Base-by-base conservation (phyloP, 2,329 filamentous ascomycete species). In the Pseudogymnoascus sp. region DNA sequence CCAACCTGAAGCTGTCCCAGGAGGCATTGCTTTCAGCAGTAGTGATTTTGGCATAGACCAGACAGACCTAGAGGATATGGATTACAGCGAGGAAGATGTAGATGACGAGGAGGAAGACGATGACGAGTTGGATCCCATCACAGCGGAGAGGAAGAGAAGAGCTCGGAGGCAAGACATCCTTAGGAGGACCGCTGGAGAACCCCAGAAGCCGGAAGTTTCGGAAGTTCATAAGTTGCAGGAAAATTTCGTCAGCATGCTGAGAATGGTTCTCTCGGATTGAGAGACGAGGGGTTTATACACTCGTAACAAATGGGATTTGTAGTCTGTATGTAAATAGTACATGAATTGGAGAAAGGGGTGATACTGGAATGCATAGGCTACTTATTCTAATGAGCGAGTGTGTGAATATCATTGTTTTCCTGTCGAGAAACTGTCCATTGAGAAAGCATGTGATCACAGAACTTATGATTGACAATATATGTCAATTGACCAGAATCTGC, bases 31-130 rank as follows among this genome's bases (percentile, higher is more conserved):
- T 16, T 96, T 97, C 78, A 87, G 83, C 71, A 88, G 89, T 21
- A 85, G 84, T 59, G 95, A 99, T 76, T 99, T 99, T 77, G 95
- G 95, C 0, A 79, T 99, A 18, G 87, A 97, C 72, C 85, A 89
- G 71, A 87, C 89, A 72, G 95, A 97, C 73, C 79, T 97, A 12
- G 85, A 93, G 73, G 93, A 96, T 66, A 87, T 97, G 75, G 85
- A 85, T 50, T 91, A 95, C 69, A 90, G 90, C 2, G 89, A 93
- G 63, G 84, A 86, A 1, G 86, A 88, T 11, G 83, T 85, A 5
- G 85, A 87, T 64, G 79, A 82, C 31, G 85, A 89, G 68, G 81
- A 89, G n/a, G 88, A 89, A 63, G 84, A 82, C 11, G 88, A 90
- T 61, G 91, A 96, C 64, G 88, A 93, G 64, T 76, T 90, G 65